phyloP scores from a whole-genome alignment of 352 stramenopile genomes.

The Globisporangium nagaii region DNA sequence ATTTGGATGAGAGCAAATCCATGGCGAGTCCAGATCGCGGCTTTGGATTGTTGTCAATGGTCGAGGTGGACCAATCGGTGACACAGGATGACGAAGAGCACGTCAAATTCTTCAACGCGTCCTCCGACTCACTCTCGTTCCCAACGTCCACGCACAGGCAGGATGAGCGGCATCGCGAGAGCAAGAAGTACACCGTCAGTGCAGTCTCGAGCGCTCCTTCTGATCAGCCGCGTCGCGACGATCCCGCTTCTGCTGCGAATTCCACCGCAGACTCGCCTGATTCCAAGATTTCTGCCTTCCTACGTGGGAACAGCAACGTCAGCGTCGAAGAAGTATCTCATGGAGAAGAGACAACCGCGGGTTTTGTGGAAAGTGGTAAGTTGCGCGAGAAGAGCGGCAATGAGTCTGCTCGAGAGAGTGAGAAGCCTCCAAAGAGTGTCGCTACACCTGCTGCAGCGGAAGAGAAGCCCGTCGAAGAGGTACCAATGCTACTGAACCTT shows the following conservation, averaged over 20 bases:
- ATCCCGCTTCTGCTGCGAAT: too few relatives aligned
- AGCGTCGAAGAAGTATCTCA: too few relatives aligned
- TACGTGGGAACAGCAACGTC: too few relatives aligned
- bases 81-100: background rate
- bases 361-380: background rate
- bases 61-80: background rate
- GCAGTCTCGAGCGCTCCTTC: background rate
- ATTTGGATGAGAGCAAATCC: background rate
- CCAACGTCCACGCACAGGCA: background rate
- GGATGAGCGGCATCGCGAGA: too few relatives aligned
- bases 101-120: background rate
- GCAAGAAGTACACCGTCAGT: background rate
- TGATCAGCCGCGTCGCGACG: too few relatives aligned
- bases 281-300: too few relatives aligned
- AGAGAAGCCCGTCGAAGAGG: constrained; percentile 1
- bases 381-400: too few relatives aligned
- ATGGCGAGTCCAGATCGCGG: background rate
- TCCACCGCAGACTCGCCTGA: too few relatives aligned
- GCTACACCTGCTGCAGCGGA: background rate
- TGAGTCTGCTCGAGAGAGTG: background rate
- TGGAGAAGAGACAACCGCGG: too few relatives aligned
- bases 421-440: background rate
- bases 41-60: background rate
- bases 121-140: background rate
- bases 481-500: background rate